A percentile compares a stretch with the other conserved stretches of the same genome.
phyloP scores from a whole-genome alignment of 345 rosid genomes.

The Laguncularia racemosa region DNA sequence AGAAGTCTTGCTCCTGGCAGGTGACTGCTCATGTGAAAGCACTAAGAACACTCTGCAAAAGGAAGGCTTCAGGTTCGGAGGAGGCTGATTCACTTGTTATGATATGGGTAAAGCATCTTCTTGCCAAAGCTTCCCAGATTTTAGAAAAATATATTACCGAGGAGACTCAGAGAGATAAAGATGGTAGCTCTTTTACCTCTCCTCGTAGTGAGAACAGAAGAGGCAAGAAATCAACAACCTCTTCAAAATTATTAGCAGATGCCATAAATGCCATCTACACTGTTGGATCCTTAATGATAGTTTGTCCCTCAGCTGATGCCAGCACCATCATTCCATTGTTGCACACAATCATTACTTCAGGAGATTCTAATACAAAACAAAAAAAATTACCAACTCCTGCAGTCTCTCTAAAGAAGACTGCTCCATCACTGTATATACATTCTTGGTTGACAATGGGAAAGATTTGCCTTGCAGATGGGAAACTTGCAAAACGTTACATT shows the following conservation, averaged over 20 bases:
- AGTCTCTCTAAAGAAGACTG: conserved; percentile 51
- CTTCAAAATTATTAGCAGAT: conserved; percentile 37
- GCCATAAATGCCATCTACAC: conserved; percentile 64
- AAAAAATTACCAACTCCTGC: conserved; percentile 46
- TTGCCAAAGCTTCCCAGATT: conserved; percentile 52
- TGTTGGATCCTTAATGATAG: conserved; percentile 65
- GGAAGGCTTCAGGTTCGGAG: conserved; percentile 45
- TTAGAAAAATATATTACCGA: conserved; percentile 54
- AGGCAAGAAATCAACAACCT: conserved; percentile 33
- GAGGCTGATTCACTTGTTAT: conserved; percentile 65
- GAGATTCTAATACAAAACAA: conserved; percentile 51
- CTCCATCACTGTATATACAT: conserved; percentile 67
- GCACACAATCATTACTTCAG: conserved; percentile 73
- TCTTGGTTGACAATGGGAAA: conserved; percentile 95
- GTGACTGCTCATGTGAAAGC: conserved; percentile 93
- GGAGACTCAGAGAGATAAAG: conserved; percentile 25
- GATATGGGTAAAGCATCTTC: conserved; percentile 62
- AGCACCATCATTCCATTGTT: conserved; percentile 54
- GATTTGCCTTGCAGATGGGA: conserved; percentile 78
- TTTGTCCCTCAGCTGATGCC: conserved; percentile 67
- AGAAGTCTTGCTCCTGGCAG: conserved; percentile 36
- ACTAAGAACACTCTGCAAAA: conserved; percentile 70
- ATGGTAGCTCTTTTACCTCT: conserved; percentile 49
- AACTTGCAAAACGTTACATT: conserved; percentile 80
- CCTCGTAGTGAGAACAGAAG: conserved; percentile 42